Conservation (phyloP, 108 stramenopile species). For the Parmales sp. region DNA sequence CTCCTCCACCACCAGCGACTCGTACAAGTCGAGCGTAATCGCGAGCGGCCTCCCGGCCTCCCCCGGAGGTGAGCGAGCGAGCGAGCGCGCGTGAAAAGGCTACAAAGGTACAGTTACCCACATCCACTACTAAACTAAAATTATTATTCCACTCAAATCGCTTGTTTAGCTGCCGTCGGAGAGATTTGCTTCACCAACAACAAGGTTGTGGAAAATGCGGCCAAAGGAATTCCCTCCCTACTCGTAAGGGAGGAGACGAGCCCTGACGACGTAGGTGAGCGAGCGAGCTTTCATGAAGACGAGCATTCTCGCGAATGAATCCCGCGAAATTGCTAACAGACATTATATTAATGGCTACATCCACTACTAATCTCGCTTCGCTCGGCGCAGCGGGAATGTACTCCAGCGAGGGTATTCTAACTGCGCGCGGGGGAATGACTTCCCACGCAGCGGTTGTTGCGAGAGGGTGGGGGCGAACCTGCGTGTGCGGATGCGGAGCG, state of each 20-base stretch:
- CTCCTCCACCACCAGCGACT: not conserved
- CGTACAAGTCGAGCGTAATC: conserved; percentile 23
- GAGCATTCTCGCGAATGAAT: too few species aligned
- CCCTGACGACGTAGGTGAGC: conserved; percentile 40
- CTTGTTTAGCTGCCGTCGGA: conserved; percentile 41
- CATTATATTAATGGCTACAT: too few species aligned
- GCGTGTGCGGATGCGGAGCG: conserved; percentile 27
- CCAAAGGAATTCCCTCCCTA: conserved; percentile 23
- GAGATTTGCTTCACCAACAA: conserved; percentile 33
- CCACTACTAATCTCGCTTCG: too few species aligned
- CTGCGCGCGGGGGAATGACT: conserved; percentile 41
- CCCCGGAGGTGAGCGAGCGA: too few species aligned
- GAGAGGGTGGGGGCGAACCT: conserved; percentile 40
- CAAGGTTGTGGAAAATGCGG: conserved; percentile 25
- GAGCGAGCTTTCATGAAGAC: too few species aligned
- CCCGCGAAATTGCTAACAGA: too few species aligned
- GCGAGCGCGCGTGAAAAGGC: too few species aligned
- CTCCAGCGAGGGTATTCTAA: conserved; percentile 32
- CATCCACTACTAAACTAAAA: too few species aligned
- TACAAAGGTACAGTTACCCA: too few species aligned
- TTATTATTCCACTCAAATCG: too few species aligned
- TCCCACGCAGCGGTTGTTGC: conserved; percentile 42
- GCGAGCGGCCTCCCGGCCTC: conserved; percentile 40
- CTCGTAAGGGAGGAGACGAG: conserved; percentile 43
- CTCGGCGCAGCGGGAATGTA: too few species aligned